These are phyloP conservation scores for Penicillium antarcticum DNA, from an alignment of 495 filamentous ascomycete genomes.

Conservation along the genomic window DNA sequence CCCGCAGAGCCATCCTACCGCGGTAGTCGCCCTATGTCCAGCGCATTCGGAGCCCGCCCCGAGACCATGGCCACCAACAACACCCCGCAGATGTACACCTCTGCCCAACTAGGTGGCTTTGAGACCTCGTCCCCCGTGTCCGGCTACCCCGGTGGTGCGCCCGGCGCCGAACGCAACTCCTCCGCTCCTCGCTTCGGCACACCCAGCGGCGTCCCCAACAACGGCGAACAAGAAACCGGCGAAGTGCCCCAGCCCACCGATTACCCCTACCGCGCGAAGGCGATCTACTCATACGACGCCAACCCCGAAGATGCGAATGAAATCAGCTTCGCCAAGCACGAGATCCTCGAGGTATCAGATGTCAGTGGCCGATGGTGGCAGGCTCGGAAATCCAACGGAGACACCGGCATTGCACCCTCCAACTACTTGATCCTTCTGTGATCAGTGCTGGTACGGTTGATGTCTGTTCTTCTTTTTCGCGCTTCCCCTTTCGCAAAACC, in stretches of 20 bases:
- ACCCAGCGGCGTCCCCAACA: constrained; percentile 18
- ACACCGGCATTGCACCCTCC: constrained; percentile 95
- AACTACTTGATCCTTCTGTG: constrained; percentile 98
- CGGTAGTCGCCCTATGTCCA: constrained; percentile 51
- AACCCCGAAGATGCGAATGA: constrained; percentile 98
- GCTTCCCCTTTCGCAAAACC: constrained; percentile 30
- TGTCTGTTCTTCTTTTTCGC: constrained; percentile 23
- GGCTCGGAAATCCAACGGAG: constrained; percentile 88
- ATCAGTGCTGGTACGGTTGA: constrained; percentile 25
- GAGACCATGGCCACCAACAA: constrained; percentile 76
- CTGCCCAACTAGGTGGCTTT: constrained; percentile 88
- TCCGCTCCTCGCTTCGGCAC: constrained; percentile 56
- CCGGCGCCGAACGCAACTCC: constrained; percentile 56
- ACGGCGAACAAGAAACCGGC: constrained; percentile 27
- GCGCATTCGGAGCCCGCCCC: constrained; percentile 57
- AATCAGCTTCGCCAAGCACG: constrained; percentile 94
- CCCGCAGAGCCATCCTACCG: constrained; percentile 55
- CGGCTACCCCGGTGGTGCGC: constrained; percentile 63
- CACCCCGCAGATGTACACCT: constrained; percentile 95
- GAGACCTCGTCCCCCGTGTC: constrained; percentile 94
- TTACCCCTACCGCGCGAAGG: constrained; percentile 95
- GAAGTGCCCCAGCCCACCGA: constrained; percentile 82
- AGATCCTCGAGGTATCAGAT: constrained; percentile 94
- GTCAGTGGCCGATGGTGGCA: constrained; percentile 99
- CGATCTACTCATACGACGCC: constrained; percentile 97